A percentile compares a stretch with the other conserved stretches of the same genome.
These are phyloP conservation scores for Dichotomocladium elegans DNA, from an alignment of 371 early-diverging fungal genomes.

Conservation along the genomic window DNA sequence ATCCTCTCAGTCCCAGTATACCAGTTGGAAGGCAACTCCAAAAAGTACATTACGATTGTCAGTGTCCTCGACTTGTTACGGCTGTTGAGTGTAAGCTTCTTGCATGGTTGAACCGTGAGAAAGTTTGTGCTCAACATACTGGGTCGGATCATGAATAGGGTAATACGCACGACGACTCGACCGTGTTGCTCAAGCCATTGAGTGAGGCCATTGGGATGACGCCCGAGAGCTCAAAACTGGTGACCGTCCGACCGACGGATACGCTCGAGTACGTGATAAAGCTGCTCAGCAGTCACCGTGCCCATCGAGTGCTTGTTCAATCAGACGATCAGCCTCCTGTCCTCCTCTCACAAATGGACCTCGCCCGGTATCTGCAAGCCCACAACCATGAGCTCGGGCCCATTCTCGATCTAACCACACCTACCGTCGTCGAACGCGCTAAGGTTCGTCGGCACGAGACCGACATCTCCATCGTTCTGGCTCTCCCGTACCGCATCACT, in stretches of 20 bases:
- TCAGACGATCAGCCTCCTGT: conserved; percentile 28
- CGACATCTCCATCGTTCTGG: not conserved
- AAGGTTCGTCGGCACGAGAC: not conserved
- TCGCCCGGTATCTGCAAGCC: conserved; percentile 49
- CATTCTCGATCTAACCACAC: conserved; percentile 44
- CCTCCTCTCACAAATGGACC: conserved; percentile 59
- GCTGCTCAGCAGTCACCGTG: conserved; percentile 38
- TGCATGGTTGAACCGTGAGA: conserved; percentile 24
- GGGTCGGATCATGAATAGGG: too few relatives aligned
- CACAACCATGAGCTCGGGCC: conserved; percentile 56
- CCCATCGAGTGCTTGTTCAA: conserved; percentile 53
- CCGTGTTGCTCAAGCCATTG: conserved; percentile 24
- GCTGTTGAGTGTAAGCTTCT: conserved; percentile 22
- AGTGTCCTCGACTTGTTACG: conserved; percentile 54
- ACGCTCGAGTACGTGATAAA: conserved; percentile 28
- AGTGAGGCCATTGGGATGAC: conserved; percentile 37
- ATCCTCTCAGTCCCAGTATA: conserved; percentile 62
- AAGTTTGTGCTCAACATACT: conserved; percentile 1
- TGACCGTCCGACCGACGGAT: conserved; percentile 35
- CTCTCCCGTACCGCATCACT: conserved; percentile 41
- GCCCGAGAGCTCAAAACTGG: conserved; percentile 34
- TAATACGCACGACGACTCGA: too few relatives aligned
- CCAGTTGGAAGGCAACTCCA: conserved; percentile 26
- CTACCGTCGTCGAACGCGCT: conserved; percentile 22
- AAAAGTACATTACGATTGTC: conserved; percentile 53